phyloP scores from a whole-genome alignment of 139 green algal species.

The Yamagishiella unicocca region DNA sequence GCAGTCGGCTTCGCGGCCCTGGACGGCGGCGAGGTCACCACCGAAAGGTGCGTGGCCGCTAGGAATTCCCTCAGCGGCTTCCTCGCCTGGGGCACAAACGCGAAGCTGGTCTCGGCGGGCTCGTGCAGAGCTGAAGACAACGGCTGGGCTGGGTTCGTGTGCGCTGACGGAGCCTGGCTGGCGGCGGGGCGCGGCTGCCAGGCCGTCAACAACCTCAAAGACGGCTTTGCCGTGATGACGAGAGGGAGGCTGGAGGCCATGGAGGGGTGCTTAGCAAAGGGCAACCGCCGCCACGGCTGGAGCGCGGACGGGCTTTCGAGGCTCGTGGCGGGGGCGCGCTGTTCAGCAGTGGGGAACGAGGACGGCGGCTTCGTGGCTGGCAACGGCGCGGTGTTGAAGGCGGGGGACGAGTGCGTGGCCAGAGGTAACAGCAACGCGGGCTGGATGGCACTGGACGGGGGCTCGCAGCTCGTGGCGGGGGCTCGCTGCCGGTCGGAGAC shows the following conservation, averaged over 20 bases:
- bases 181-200: background rate
- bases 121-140: background rate
- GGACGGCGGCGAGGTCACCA: background rate
- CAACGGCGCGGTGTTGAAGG: background rate
- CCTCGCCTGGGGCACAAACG: background rate
- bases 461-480: background rate
- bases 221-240: background rate
- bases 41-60: background rate
- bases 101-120: background rate
- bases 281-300: background rate
- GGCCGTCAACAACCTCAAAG: background rate
- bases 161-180: background rate
- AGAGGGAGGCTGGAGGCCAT: background rate
- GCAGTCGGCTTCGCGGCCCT: background rate
- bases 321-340: background rate
- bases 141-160: background rate
- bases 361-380: background rate
- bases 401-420: background rate
- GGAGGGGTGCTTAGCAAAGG: background rate
- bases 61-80: background rate
- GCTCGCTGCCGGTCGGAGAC: background rate
- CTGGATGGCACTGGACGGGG: background rate
- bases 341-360: background rate
- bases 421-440: background rate
- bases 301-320: background rate